phyloP scores from a whole-genome alignment of 768 basidiomycete genomes.

The Favolaschia claudopus region DNA sequence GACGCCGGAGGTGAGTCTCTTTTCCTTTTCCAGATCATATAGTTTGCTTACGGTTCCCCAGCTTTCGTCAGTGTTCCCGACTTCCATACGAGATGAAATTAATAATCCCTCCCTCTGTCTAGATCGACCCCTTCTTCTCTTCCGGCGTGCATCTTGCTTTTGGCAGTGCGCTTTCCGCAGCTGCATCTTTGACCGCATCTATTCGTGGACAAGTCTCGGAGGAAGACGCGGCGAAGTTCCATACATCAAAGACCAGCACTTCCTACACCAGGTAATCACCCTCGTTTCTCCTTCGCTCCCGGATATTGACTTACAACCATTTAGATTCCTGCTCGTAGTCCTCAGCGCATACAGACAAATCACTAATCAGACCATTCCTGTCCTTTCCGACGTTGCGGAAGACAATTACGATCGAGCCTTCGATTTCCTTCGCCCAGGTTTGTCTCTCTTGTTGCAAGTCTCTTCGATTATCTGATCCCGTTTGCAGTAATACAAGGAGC shows the following conservation, averaged over 20 bases:
- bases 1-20: conserved; percentile 45
- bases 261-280: conserved; percentile 45
- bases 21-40: too few relatives aligned
- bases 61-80: background rate
- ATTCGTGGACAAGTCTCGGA: conserved; percentile 42
- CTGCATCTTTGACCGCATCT: conserved; percentile 42
- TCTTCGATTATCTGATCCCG: background rate
- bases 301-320: background rate
- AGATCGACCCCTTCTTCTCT: conserved; percentile 15
- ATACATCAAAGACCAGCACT: conserved; percentile 38
- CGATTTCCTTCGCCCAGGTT: conserved; percentile 49
- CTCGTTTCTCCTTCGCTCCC: background rate
- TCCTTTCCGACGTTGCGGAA: conserved; percentile 51
- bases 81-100: background rate
- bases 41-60: too few relatives aligned
- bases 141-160: conserved; percentile 22
- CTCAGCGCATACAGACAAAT: conserved; percentile 59
- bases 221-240: conserved; percentile 38
- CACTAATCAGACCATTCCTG: conserved; percentile 44
- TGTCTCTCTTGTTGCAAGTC: background rate
- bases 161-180: conserved; percentile 42
- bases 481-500: conserved; percentile 37
- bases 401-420: conserved; percentile 59
- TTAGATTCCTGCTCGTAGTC: conserved; percentile 54
- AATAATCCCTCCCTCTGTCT: too few relatives aligned